These are phyloP conservation scores for Brettanomyces bruxellensis DNA, from an alignment of 805 yeast genomes.

Conservation along the genomic window DNA sequence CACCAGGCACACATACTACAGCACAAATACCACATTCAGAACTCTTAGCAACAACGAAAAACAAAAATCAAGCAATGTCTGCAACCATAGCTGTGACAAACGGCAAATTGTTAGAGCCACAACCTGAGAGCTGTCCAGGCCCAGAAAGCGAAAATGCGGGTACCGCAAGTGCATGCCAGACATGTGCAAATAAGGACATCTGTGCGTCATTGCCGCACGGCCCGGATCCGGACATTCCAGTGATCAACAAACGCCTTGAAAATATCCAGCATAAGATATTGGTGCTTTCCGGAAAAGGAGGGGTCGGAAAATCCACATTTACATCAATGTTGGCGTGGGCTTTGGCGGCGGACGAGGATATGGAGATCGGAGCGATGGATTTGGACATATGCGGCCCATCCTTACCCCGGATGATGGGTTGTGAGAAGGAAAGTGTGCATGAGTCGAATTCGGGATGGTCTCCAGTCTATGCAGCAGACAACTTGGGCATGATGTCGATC, in stretches of 20 bases:
- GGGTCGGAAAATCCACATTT: slow-evolving; percentile 96
- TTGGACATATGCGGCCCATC: slow-evolving; percentile 98
- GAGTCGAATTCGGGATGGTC: slow-evolving; percentile 92
- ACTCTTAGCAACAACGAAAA: background rate
- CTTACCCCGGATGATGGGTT: slow-evolving; percentile 89
- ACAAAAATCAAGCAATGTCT: too few species aligned
- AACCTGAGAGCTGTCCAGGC: slow-evolving; percentile 98
- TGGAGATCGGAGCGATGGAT: slow-evolving; percentile 95
- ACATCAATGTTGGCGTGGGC: slow-evolving; percentile 98
- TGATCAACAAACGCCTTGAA: slow-evolving; percentile 58
- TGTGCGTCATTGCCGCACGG: slow-evolving; percentile 87
- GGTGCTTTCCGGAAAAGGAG: slow-evolving; percentile 80
- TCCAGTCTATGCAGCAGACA: slow-evolving; percentile 93
- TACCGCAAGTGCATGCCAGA: slow-evolving; percentile 84
- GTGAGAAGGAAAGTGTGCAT: slow-evolving; percentile 77
- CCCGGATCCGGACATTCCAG: slow-evolving; percentile 87
- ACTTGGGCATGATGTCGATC: slow-evolving; percentile 90
- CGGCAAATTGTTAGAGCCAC: slow-evolving; percentile 29
- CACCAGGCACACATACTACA: too few species aligned
- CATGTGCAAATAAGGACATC: slow-evolving; percentile 88
- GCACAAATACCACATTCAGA: too few species aligned
- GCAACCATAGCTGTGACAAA: background rate
- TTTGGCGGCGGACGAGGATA: slow-evolving; percentile 65
- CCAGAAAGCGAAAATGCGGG: slow-evolving; percentile 95
- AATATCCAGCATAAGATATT: slow-evolving; percentile 68